These are phyloP conservation scores for Termitomyces sp. DNA, from an alignment of 768 basidiomycete species.

Conservation along the genomic window DNA sequence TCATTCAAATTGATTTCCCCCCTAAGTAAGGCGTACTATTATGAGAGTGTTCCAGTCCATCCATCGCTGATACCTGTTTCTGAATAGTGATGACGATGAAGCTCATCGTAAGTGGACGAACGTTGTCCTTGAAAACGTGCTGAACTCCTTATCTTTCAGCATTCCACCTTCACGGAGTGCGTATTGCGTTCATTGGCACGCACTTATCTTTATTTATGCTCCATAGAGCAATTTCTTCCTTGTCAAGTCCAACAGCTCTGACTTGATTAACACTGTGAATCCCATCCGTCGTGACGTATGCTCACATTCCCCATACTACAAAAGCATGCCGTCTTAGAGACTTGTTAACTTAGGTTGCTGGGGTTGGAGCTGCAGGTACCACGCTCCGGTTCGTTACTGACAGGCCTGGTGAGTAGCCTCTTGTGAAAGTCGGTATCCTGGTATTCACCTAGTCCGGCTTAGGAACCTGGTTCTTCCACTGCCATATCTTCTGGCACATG, in stretches of 20 bases:
- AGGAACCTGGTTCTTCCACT: constrained; percentile 26
- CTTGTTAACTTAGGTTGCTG: constrained; percentile 7
- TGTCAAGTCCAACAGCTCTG: constrained; percentile 27
- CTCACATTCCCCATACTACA: neutral
- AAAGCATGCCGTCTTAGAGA: neutral
- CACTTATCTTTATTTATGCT: neutral
- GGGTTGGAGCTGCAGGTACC: constrained; percentile 13
- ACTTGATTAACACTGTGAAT: constrained; percentile 32
- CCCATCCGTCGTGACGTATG: constrained; percentile 33
- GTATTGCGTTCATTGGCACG: neutral
- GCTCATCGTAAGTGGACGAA: constrained; percentile 18
- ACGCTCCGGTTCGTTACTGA: constrained; percentile 51
- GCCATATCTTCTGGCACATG: constrained; percentile 21
- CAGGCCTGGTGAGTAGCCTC: constrained; percentile 34
- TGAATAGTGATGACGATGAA: constrained; percentile 19
- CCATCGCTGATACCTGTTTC: neutral
- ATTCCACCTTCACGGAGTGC: constrained; percentile 27
- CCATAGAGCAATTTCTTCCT: constrained; percentile 32
- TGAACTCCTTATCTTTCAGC: constrained; percentile 7
- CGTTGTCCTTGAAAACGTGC: neutral
- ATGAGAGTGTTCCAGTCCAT: neutral
- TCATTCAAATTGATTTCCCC: constrained; percentile 33
- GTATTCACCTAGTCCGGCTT: neutral
- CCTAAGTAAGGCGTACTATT: constrained; percentile 10
- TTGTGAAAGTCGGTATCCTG: neutral